Base-by-base conservation (phyloP, 768 basidiomycete genomes). In the Mycena amicta region DNA sequence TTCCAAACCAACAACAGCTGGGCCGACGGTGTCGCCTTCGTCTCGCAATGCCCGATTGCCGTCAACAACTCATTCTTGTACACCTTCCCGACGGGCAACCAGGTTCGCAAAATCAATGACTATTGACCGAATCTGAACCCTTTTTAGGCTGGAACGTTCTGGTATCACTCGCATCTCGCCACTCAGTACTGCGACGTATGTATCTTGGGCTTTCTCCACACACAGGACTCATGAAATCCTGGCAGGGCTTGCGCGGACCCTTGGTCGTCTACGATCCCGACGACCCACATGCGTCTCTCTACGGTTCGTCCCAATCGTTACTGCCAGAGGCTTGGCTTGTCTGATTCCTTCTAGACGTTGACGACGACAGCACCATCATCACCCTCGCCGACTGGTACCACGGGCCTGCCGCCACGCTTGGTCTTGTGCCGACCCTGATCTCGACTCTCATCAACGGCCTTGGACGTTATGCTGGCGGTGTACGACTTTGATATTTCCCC, bases 341-440 rank as follows among this genome's bases (percentile, higher is more conserved):
- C n/a, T n/a, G n/a, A n/a, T n/a, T n/a, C n/a, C n/a, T n/a, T n/a
- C n/a, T n/a, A n/a, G n/a, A 41, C 39, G 49, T 41, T 43, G 55
- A 63, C 13, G 65, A 67, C 53, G 78, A 63, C 73, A 18, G 25
- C 2, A 54, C 53, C 22, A 77, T n/a, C n/a, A 74, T 79, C 30
- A 77, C 77, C 1, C 64, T 79, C 1, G 71, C 70, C 16, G 76
- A 77, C 52, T 78, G n/a, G n/a, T n/a, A n/a, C n/a, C n/a, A n/a
- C n/a, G 76, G 77, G 75, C 41, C 28, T 40, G 37, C 43, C 12
- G 40, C 23, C 18, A 58, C 30, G 33, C 31, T 16, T 37, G 16
- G 22, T 52, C 37, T 25, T 26, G 22, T 43, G 29, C 22, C 53
- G 20, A 6, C 41, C 26, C 33, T 51, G 4, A 58, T 41, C 37